A percentile compares a stretch with the other conserved stretches of the same genome.
Conservation (phyloP, 345 rosid genomes). For the Lagerstroemia speciosa region DNA sequence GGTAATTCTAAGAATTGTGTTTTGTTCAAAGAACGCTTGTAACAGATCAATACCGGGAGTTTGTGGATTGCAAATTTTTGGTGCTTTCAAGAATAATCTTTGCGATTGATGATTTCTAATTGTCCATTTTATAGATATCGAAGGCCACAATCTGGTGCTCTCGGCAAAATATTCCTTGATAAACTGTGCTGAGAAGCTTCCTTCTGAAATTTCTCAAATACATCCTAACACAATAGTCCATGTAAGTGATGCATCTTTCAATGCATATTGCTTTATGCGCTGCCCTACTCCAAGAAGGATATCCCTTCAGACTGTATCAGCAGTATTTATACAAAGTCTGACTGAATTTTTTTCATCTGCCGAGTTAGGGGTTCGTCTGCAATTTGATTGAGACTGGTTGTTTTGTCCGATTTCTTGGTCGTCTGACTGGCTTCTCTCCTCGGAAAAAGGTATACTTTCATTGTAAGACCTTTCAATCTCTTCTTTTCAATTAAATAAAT, state of each 20-base stretch:
- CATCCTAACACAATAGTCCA: constrained; percentile 51
- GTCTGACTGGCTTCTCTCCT: constrained; percentile 84
- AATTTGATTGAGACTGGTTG: constrained; percentile 85
- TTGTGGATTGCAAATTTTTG: not conserved
- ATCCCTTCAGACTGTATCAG: not conserved
- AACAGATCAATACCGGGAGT: not conserved
- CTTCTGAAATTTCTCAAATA: constrained; percentile 56
- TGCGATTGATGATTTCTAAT: not conserved
- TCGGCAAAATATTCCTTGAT: constrained; percentile 80
- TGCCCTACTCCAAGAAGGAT: not conserved
- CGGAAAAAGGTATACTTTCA: constrained; percentile 60
- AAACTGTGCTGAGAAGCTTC: constrained; percentile 54
- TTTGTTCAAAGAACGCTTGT: not conserved
- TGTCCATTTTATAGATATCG: constrained; percentile 47
- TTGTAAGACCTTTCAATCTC: not conserved
- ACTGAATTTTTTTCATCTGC: not conserved
- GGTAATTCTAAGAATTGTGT: not conserved
- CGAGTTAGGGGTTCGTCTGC: constrained; percentile 76
- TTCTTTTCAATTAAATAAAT: not conserved
- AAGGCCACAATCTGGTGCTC: constrained; percentile 57
- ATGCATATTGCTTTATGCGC: not conserved
- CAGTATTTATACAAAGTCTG: not conserved
- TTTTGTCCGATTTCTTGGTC: constrained; percentile 96
- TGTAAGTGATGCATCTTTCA: constrained; percentile 34
- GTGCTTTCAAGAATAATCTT: not conserved